These are phyloP conservation scores for Saturnispora silvae DNA, from an alignment of 805 yeast species.

Conservation along the genomic window DNA sequence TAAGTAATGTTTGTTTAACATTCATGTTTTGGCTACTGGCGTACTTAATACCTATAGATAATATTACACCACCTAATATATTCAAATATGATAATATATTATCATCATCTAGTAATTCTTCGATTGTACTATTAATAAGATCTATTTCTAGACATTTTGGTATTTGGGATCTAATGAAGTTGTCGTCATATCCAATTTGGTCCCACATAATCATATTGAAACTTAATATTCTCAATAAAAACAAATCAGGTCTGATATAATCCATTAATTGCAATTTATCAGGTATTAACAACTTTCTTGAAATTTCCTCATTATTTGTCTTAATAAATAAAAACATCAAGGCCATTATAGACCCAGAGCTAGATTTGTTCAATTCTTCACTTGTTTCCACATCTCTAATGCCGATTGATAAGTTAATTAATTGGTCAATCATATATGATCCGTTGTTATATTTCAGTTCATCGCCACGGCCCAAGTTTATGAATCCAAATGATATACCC, in stretches of 20 bases:
- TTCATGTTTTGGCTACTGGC: constrained; percentile 55
- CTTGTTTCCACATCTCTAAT: constrained; percentile 54
- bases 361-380: constrained; percentile 48
- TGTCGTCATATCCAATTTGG: constrained; percentile 33
- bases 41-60: constrained; percentile 63
- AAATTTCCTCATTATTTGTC: constrained; percentile 49
- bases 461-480: constrained; percentile 70
- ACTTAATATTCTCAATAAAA: constrained; percentile 55
- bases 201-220: constrained; percentile 67
- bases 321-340: constrained; percentile 63
- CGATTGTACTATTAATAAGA: constrained; percentile 21
- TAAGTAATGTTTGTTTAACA: constrained; percentile 47
- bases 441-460: constrained; percentile 41
- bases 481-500: constrained; percentile 78
- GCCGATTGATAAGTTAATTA: constrained; percentile 47
- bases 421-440: constrained; percentile 48
- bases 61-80: constrained; percentile 61
- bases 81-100: constrained; percentile 55
- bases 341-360: constrained; percentile 70
- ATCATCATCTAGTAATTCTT: constrained; percentile 38
- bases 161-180: constrained; percentile 50
- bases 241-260: constrained; percentile 69
- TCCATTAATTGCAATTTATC: constrained; percentile 46
- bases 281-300: constrained; percentile 53
- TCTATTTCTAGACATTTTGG: constrained; percentile 35